These are phyloP conservation scores for Microthyrium microscopicum DNA, from an alignment of 2,329 filamentous ascomycete genomes.

Conservation along the genomic window DNA sequence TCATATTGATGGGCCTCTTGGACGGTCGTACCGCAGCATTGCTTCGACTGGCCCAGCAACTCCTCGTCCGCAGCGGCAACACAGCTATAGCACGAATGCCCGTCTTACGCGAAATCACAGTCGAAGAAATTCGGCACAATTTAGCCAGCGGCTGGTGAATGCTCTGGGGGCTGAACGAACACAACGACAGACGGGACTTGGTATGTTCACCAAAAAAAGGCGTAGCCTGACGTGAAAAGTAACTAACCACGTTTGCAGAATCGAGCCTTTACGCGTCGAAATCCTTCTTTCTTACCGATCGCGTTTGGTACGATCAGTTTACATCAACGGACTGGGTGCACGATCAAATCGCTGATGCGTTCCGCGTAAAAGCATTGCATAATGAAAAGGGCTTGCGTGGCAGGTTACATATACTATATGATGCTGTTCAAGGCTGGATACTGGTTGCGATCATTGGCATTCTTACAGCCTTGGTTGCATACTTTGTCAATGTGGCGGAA, in stretches of 20 bases:
- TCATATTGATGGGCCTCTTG: slow-evolving; percentile 17
- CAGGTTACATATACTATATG: slow-evolving; percentile 58
- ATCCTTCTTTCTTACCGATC: slow-evolving; percentile 56
- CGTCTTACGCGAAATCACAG: slow-evolving; percentile 24
- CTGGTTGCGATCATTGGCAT: slow-evolving; percentile 80
- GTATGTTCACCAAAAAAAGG: too few species aligned
- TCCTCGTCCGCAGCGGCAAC: slow-evolving; percentile 24
- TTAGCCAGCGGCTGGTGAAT: slow-evolving; percentile 36
- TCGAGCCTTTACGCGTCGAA: slow-evolving; percentile 47
- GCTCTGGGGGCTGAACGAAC: slow-evolving; percentile 40
- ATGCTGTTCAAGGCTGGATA: slow-evolving; percentile 87
- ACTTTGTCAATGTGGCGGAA: slow-evolving; percentile 78
- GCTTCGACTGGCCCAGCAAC: slow-evolving; percentile 24
- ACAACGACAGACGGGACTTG: too few species aligned
- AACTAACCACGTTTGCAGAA: slow-evolving; percentile 10
- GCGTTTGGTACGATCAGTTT: slow-evolving; percentile 97
- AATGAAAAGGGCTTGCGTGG: slow-evolving; percentile 71
- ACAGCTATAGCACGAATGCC: slow-evolving; percentile 16
- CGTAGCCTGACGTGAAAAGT: slow-evolving; percentile 10
- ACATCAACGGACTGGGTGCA: slow-evolving; percentile 97
- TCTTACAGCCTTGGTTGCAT: slow-evolving; percentile 70
- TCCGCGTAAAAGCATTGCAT: slow-evolving; percentile 69
- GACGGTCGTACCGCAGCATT: slow-evolving; percentile 26
- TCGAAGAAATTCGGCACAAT: slow-evolving; percentile 30
- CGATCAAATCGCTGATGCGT: slow-evolving; percentile 87